Percentiles rank a stretch among this genome's conserved stretches.
Conservation (phyloP, 495 filamentous ascomycete genomes). For the Hyaloscypha hepaticicola region DNA sequence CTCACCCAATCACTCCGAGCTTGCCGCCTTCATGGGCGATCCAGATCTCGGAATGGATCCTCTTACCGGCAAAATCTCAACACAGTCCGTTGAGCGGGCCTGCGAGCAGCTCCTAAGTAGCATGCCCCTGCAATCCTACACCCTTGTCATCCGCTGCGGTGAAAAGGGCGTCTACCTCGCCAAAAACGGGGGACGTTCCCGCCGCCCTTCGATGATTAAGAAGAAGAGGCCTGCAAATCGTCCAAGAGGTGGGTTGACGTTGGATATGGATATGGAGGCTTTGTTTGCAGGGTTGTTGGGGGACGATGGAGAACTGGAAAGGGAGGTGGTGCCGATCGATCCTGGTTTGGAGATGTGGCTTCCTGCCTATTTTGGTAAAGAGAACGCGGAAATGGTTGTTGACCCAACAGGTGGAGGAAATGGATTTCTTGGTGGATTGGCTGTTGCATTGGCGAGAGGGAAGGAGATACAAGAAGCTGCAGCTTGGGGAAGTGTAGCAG, state of each 20-base stretch:
- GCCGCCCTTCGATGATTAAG: conserved; percentile 34
- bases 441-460: conserved; percentile 68
- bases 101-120: conserved; percentile 51
- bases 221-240: conserved; percentile 36
- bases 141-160: conserved; percentile 53
- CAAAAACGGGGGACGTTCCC: conserved; percentile 49
- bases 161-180: conserved; percentile 52
- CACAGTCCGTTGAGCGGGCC: conserved; percentile 46
- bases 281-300: conserved; percentile 51
- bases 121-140: conserved; percentile 54
- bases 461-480: conserved; percentile 66
- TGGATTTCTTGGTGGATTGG: conserved; percentile 82
- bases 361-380: conserved; percentile 51
- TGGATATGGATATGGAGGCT: conserved; percentile 53
- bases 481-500: conserved; percentile 77
- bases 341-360: conserved; percentile 57
- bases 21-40: conserved; percentile 74
- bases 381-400: conserved; percentile 55
- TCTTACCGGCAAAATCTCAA: conserved; percentile 50
- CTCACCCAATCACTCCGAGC: conserved; percentile 84
- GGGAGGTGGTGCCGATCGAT: conserved; percentile 58
- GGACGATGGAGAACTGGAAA: conserved; percentile 47
- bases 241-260: conserved; percentile 42
- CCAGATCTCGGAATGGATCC: conserved; percentile 43
- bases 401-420: conserved; percentile 98